Base-by-base conservation (phyloP, 2,329 filamentous ascomycete species). In the Colletotrichum sp. region DNA sequence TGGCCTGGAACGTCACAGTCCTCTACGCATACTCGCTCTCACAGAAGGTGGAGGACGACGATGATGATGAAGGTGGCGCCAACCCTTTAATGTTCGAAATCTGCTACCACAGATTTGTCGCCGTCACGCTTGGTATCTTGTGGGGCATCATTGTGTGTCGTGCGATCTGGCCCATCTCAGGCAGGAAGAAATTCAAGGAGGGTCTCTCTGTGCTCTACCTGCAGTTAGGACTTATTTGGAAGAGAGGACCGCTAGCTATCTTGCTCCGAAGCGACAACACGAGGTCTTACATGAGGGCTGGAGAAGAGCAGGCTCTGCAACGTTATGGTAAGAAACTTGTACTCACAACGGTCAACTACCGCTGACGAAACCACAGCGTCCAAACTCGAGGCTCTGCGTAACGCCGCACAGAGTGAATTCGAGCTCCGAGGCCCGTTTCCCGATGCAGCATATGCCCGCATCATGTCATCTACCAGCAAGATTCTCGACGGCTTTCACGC, bases 141-240 rank as follows among this genome's bases (percentile, higher is more conserved):
- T 99, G 96, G 96, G 97, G 96, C 43, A 91, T 99, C 73, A 90
- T 98, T 66, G 90, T 98, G 75, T 98, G 96, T 64, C 91, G 96
- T 72, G 80, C 98, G 64, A 92, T 99, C 76, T 98, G 96, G 95
- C 97, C 97, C 11, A 97, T 98, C 75, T 97, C 95, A 36, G 97
- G 95, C 3, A 90, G 97, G 57, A 89, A 90, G 76, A 98, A 98
- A 83, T 92, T 98, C 78, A 95, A 97, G 80, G 93, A 98, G 79
- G 96, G 96, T 3, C 88, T 98, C 13, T 94, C 95, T 33, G 88
- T 98, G n/a, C 87, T 99, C 15, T 98, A 97, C 90, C 88, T 99
- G 8, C 94, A 97, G 72, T 96, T 99, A 92, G 95, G 95, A 18
- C 89, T 99, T 38, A 96, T 98, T 76, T 99, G 97, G 97, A 98